Conservation (phyloP, 2,329 filamentous ascomycete genomes). For the Penicillium vulpinum region DNA sequence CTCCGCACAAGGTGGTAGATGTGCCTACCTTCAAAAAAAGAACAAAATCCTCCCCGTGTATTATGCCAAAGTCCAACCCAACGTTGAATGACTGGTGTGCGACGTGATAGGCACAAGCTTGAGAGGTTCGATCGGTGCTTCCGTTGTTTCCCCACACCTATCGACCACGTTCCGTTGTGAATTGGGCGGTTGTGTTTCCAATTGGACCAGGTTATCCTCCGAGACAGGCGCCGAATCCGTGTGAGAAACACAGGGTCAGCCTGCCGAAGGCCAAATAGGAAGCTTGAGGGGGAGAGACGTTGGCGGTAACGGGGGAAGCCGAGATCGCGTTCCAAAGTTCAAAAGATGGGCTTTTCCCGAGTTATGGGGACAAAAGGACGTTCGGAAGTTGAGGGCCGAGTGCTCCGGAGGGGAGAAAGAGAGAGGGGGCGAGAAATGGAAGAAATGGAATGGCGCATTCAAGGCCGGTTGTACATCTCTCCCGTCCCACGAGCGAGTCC, state of each 20-base stretch:
- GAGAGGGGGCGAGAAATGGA: neutral
- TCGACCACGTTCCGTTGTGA: constrained; percentile 23
- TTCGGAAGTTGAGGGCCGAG: neutral
- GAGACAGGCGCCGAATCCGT: constrained; percentile 11
- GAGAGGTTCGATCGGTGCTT: constrained; percentile 17
- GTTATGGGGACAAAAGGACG: neutral
- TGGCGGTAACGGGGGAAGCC: neutral
- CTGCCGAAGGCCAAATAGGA: neutral
- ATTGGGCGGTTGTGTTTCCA: constrained; percentile 22
- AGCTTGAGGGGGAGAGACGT: neutral
- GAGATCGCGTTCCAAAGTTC: constrained; percentile 3
- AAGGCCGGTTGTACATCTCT: neutral
- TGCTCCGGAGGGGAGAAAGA: neutral
- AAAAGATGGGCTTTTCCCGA: neutral
- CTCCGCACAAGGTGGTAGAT: constrained; percentile 2
- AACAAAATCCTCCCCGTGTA: constrained; percentile 5
- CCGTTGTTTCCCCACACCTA: constrained; percentile 23
- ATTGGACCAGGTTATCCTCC: constrained; percentile 22
- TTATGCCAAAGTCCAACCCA: neutral
- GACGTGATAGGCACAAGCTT: constrained; percentile 8
- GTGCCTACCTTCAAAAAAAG: constrained; percentile 4
- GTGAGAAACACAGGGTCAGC: neutral
- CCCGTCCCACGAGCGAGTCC: constrained; percentile 6
- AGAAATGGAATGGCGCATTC: constrained; percentile 5
- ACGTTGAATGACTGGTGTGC: neutral